Evolutionary conservation across 257 asterid genomes (phyloP).

Genomic region (Haberlea rhodopensis): DNA sequence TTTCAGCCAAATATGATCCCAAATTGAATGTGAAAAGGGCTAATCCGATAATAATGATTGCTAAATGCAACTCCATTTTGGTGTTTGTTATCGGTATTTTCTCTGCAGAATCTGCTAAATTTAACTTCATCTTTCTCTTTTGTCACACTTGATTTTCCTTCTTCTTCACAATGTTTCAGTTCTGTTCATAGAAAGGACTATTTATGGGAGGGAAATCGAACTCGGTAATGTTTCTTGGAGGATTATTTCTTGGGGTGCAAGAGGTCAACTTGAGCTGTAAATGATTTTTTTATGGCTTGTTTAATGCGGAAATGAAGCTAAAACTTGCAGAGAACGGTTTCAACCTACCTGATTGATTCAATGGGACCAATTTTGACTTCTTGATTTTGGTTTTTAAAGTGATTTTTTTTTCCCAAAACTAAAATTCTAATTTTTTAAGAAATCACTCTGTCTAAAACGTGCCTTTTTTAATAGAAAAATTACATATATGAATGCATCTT

Average conservation of each 20-base stretch:
- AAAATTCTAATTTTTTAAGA: no score
- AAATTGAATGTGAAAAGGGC: slow-evolving; percentile 30
- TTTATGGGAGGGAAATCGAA: slow-evolving; percentile 23
- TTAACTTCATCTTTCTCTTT: slow-evolving; percentile 25
- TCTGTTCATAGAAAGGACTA: slow-evolving; percentile 14
- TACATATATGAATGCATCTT: no score
- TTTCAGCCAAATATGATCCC: slow-evolving; percentile 25
- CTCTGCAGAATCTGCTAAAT: slow-evolving; percentile 13
- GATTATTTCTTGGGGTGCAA: slow-evolving; percentile 34
- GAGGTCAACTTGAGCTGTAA: slow-evolving; percentile 23
- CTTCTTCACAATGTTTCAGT: neutral
- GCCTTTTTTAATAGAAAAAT: no score
- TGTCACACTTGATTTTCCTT: slow-evolving; percentile 11
- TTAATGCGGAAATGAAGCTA: neutral
- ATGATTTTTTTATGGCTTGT: no score
- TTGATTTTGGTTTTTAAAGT: neutral
- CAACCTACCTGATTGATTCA: neutral
- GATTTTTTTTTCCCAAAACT: neutral
- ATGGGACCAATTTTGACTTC: no score
- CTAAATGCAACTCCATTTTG: neutral
- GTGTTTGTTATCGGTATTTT: slow-evolving; percentile 1
- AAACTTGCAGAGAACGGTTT: slow-evolving; percentile 31
- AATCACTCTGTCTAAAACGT: no score
- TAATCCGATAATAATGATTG: slow-evolving; percentile 16
- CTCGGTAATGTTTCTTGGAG: neutral